Percentiles rank a stretch among this genome's conserved stretches.
phyloP scores from a whole-genome alignment of 257 asterid genomes.

The Primulina huaijiensis region DNA sequence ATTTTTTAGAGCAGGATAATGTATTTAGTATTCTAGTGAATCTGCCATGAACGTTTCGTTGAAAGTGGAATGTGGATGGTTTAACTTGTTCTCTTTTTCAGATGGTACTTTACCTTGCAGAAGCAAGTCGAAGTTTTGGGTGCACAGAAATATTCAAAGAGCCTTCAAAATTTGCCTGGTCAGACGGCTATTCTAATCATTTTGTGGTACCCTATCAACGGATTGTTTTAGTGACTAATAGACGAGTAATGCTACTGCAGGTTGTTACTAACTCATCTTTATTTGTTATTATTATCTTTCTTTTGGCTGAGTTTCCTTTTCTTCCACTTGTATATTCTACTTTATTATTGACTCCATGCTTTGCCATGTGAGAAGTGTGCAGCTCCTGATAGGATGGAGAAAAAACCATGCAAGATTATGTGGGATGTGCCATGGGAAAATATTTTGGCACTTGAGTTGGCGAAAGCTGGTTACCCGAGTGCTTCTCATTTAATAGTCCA shows the following conservation, averaged over 20 bases:
- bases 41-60: slow-evolving; percentile 1
- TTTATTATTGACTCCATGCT: slow-evolving; percentile 21
- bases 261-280: slow-evolving; percentile 35
- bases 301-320: background rate
- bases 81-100: slow-evolving; percentile 33
- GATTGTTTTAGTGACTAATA: slow-evolving; percentile 82
- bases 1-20: slow-evolving; percentile 2
- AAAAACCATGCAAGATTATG: slow-evolving; percentile 89
- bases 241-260: slow-evolving; percentile 86
- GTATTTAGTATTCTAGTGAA: slow-evolving; percentile 11
- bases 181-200: slow-evolving; percentile 83
- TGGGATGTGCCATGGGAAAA: slow-evolving; percentile 99
- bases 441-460: slow-evolving; percentile 81
- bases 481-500: slow-evolving; percentile 90
- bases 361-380: slow-evolving; percentile 51
- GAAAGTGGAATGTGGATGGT: slow-evolving; percentile 13
- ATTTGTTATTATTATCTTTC: slow-evolving; percentile 2
- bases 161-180: slow-evolving; percentile 95
- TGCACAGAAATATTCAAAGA: slow-evolving; percentile 96
- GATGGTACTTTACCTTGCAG: slow-evolving; percentile 93
- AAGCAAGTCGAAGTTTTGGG: slow-evolving; percentile 90
- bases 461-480: slow-evolving; percentile 71
- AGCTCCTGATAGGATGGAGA: slow-evolving; percentile 75
- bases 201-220: slow-evolving; percentile 84
- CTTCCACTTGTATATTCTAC: slow-evolving; percentile 11